Evolutionary conservation across 257 asterid species (phyloP).

Genomic region (Salvia miltiorrhiza): DNA sequence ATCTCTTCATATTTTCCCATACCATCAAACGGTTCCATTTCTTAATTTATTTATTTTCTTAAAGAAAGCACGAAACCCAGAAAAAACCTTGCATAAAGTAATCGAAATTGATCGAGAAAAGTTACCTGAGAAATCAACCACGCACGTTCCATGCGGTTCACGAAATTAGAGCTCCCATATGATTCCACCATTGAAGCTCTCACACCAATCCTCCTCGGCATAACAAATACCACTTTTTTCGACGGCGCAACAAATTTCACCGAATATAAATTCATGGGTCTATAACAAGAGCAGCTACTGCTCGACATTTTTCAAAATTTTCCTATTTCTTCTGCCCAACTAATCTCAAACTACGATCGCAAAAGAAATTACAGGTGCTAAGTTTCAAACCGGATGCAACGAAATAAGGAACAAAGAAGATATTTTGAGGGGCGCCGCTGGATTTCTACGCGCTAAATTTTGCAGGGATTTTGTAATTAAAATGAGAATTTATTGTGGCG

Average conservation of each 20-base stretch:
- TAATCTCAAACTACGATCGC: background rate
- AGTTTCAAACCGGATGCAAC: background rate
- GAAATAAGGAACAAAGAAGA: background rate
- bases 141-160: conserved; percentile 74
- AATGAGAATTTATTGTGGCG: conserved; percentile 23
- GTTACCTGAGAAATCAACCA: conserved; percentile 89
- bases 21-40: background rate
- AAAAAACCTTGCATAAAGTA: background rate
- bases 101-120: background rate
- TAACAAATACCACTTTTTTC: conserved; percentile 11
- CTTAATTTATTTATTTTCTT: background rate
- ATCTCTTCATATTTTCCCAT: background rate
- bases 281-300: conserved; percentile 26
- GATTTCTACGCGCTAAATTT: background rate
- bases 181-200: conserved; percentile 78
- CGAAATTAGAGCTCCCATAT: conserved; percentile 52
- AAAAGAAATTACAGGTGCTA: background rate
- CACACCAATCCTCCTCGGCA: conserved; percentile 34
- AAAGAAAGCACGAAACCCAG: background rate
- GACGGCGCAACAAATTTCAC: conserved; percentile 10
- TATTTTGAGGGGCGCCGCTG: background rate
- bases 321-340: background rate
- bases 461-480: conserved; percentile 8
- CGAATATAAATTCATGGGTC: conserved; percentile 22
- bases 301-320: conserved; percentile 22